Evolutionary conservation across 306 rosid genomes (phyloP).

Genomic region (Pueraria montana): DNA sequence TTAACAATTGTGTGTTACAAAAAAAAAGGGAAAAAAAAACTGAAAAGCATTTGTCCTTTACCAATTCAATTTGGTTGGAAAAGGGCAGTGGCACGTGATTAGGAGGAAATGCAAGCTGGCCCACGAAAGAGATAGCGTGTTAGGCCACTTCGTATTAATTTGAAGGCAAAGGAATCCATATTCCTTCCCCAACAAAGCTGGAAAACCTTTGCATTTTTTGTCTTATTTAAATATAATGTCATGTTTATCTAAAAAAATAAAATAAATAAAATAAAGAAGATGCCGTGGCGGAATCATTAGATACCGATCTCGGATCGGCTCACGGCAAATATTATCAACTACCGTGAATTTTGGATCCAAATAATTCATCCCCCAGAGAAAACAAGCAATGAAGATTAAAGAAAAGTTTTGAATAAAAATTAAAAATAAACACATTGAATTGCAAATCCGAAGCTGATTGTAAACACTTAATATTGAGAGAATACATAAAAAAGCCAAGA

Average conservation of each 20-base stretch:
- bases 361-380: not conserved
- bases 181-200: constrained; percentile 61
- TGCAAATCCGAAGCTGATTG: no score
- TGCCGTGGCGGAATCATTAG: not conserved
- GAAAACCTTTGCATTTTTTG: constrained; percentile 48
- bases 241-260: no score
- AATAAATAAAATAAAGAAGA: no score
- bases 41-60: not conserved
- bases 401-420: no score
- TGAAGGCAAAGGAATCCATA: constrained; percentile 26
- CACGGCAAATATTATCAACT: not conserved
- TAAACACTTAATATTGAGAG: no score
- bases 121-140: constrained; percentile 42
- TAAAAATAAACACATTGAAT: no score
- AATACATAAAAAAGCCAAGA: no score
- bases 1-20: not conserved
- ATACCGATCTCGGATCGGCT: constrained; percentile 25
- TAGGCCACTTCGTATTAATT: not conserved
- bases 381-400: not conserved
- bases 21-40: not conserved
- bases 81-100: constrained; percentile 37
- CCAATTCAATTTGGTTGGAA: not conserved
- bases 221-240: not conserved
- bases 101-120: constrained; percentile 39
- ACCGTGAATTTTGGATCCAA: not conserved